Evolutionary conservation across 2,329 filamentous ascomycete genomes (phyloP).

Genomic region (Chaetomium strumarium): DNA sequence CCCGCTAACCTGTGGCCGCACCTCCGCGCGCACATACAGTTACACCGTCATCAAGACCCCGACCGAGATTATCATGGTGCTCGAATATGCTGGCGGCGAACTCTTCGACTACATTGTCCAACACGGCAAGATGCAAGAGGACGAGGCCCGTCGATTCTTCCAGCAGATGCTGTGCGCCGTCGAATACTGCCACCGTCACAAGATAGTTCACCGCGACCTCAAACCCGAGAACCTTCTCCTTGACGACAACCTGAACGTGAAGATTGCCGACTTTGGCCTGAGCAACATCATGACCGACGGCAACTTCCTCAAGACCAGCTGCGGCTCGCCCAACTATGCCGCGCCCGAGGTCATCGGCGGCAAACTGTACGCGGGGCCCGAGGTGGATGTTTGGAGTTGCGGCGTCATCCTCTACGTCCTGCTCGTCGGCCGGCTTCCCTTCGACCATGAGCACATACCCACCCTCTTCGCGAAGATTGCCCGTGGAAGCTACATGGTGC

Average conservation of each 20-base stretch:
- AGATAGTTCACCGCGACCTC: conserved; percentile 95
- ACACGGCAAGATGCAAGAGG: conserved; percentile 84
- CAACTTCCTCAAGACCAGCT: conserved; percentile 98
- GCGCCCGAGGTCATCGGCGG: conserved; percentile 97
- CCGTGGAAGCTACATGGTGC: conserved; percentile 86
- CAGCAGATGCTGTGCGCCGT: conserved; percentile 99
- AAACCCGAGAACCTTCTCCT: conserved; percentile 96
- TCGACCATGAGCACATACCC: conserved; percentile 98
- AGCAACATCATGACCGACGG: conserved; percentile 99
- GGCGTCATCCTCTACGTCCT: conserved; percentile 86
- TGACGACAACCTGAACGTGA: conserved; percentile 93
- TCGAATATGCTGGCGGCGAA: conserved; percentile 94
- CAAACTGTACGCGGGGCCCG: conserved; percentile 93
- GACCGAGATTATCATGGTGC: conserved; percentile 96
- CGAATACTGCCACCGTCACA: conserved; percentile 97
- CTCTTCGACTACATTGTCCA: conserved; percentile 98
- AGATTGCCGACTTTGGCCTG: conserved; percentile 96
- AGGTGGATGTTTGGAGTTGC: conserved; percentile 98
- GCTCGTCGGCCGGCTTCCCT: conserved; percentile 77
- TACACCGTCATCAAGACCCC: conserved; percentile 96
- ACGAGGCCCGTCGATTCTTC: conserved; percentile 94
- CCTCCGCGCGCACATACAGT: conserved; percentile 40
- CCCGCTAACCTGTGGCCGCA: background rate
- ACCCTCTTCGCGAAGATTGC: conserved; percentile 97
- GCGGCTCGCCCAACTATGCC: conserved; percentile 96